These are phyloP conservation scores for Paramecium biaurelia DNA, from an alignment of 73 alveolate species.

Conservation along the genomic window DNA sequence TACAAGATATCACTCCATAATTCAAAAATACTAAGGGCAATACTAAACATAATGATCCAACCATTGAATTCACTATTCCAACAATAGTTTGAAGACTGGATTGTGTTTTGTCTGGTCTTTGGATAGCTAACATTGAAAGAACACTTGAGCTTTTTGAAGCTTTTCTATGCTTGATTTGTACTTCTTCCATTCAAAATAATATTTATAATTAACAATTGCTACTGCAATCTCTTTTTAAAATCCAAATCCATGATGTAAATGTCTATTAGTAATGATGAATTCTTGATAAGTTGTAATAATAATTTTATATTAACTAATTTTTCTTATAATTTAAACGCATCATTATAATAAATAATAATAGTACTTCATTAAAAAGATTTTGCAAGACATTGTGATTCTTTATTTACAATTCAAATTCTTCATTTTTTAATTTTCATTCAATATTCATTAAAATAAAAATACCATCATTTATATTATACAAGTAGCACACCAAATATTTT, in stretches of 20 bases:
- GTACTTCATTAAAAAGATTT: neutral
- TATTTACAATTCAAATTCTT: neutral
- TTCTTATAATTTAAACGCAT: neutral
- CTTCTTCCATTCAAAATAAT: neutral
- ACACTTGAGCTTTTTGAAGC: neutral
- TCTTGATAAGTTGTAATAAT: neutral
- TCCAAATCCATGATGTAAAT: neutral
- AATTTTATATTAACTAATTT: neutral
- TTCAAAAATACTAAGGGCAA: conserved; percentile 38
- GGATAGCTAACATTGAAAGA: neutral
- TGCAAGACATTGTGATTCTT: neutral
- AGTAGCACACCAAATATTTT: neutral
- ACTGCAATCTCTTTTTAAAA: neutral
- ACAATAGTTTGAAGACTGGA: conserved; percentile 16
- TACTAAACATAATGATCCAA: conserved; percentile 54
- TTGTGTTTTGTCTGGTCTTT: neutral
- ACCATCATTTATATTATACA: too few species aligned
- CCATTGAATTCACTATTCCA: conserved; percentile 61
- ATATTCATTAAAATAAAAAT: neutral
- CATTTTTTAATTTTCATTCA: too few species aligned
- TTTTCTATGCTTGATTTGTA: neutral
- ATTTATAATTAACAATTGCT: neutral
- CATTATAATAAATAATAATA: neutral
- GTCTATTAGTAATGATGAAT: neutral
- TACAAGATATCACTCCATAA: conserved; percentile 38